These are phyloP conservation scores for Ophiosphaerella herpotricha DNA, from an alignment of 2,329 filamentous ascomycete species.

Conservation along the genomic window DNA sequence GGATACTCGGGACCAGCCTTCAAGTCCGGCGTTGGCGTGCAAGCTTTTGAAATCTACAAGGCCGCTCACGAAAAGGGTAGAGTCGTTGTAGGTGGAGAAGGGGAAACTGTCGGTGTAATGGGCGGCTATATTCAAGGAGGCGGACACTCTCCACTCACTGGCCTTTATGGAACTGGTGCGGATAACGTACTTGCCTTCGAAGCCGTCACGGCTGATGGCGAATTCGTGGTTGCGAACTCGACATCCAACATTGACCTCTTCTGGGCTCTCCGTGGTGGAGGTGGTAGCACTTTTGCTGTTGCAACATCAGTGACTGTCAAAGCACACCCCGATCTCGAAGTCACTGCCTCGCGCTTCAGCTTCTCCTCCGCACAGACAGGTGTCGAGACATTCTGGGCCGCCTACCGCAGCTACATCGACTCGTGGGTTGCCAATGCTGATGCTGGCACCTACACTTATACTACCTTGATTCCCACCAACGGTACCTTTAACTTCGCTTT, in stretches of 20 bases:
- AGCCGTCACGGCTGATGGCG: constrained; percentile 39
- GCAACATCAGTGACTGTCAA: constrained; percentile 35
- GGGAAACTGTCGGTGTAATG: constrained; percentile 57
- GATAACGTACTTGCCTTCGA: constrained; percentile 44
- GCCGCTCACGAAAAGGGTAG: constrained; percentile 54
- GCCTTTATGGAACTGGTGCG: constrained; percentile 48
- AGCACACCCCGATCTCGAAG: constrained; percentile 39
- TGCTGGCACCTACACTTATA: constrained; percentile 43
- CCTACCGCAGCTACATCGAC: constrained; percentile 34
- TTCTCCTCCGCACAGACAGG: constrained; percentile 38
- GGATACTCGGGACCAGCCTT: constrained; percentile 55
- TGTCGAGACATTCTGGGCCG: constrained; percentile 44
- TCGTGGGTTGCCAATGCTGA: constrained; percentile 44
- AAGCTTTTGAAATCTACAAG: constrained; percentile 59
- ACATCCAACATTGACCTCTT: constrained; percentile 30
- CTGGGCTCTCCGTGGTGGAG: constrained; percentile 33
- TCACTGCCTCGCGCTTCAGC: constrained; percentile 37
- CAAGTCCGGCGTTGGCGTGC: constrained; percentile 61
- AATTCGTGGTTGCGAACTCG: constrained; percentile 23
- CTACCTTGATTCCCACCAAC: constrained; percentile 37
- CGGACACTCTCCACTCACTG: constrained; percentile 59
- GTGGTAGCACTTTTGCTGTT: constrained; percentile 9
- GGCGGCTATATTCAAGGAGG: constrained; percentile 54
- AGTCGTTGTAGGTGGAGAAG: constrained; percentile 58
- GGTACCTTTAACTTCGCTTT: constrained; percentile 41